phyloP scores from a whole-genome alignment of 345 rosid species.

The Triadica sebifera region DNA sequence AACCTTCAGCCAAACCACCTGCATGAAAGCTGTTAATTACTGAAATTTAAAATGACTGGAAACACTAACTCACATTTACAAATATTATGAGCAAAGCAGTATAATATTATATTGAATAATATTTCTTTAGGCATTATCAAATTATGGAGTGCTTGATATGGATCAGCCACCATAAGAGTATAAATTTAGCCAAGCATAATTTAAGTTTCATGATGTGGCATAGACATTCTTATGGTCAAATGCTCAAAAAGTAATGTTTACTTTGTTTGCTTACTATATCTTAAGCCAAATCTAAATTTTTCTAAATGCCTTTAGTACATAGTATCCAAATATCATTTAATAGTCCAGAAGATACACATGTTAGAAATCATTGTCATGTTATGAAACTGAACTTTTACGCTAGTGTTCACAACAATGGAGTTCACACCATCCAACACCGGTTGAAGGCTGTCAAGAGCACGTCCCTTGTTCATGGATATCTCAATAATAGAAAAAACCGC shows the following conservation, averaged over 20 bases:
- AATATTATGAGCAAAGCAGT: slow-evolving; percentile 11
- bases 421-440: not conserved
- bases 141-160: slow-evolving; percentile 12
- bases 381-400: not conserved
- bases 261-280: not conserved
- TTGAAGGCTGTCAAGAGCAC: not conserved
- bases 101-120: slow-evolving; percentile 13
- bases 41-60: slow-evolving; percentile 51
- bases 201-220: not conserved
- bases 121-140: not conserved
- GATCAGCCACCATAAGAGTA: slow-evolving; percentile 6
- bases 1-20: slow-evolving; percentile 91
- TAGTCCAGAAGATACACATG: not conserved
- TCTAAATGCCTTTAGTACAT: not conserved
- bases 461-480: not conserved
- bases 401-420: not conserved
- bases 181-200: slow-evolving; percentile 5
- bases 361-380: not conserved
- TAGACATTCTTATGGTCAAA: not conserved
- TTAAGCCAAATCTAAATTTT: not conserved
- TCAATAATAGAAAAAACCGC: not conserved
- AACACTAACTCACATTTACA: slow-evolving; percentile 7
- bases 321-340: not conserved
- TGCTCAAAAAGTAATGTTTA: not conserved
- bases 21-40: slow-evolving; percentile 48